Percentiles rank a stretch among this genome's conserved stretches.
Conservation (phyloP, 202 grass and related monocot species). For the Hordeum pubiflorum region DNA sequence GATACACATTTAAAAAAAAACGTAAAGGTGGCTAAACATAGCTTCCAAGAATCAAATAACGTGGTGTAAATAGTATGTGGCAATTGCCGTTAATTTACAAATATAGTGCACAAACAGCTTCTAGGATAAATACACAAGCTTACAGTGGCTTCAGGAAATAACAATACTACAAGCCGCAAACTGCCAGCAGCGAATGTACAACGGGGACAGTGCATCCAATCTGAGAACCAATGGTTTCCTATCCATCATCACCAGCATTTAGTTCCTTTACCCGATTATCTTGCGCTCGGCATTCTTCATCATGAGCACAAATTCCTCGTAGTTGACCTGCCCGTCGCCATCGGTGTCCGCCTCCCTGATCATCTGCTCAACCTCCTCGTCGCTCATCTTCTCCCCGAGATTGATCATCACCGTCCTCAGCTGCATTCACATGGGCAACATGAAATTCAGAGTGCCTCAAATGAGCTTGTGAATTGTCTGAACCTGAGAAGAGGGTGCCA, state of each 20-base stretch:
- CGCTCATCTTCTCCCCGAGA: slow-evolving; percentile 67
- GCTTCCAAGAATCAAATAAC: neutral
- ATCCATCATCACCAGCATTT: neutral
- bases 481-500: neutral
- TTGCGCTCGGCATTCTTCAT: slow-evolving; percentile 50
- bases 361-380: slow-evolving; percentile 76
- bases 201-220: neutral
- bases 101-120: neutral
- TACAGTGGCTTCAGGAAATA: neutral
- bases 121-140: neutral
- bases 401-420: slow-evolving; percentile 69
- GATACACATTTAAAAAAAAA: neutral
- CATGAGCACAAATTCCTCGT: slow-evolving; percentile 63
- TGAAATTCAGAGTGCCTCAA: neutral
- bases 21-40: neutral
- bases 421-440: slow-evolving; percentile 26
- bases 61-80: neutral
- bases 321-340: slow-evolving; percentile 72
- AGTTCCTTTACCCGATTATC: slow-evolving; percentile 29
- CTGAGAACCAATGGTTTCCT: slow-evolving; percentile 2
- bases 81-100: neutral
- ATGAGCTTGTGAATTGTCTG: neutral
- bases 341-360: slow-evolving; percentile 64
- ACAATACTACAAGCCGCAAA: neutral
- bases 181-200: slow-evolving; percentile 2